Evolutionary conservation across 116 monocot species (phyloP), one percentile per base, ranked within the genome.

Genomic region (Trichopus zeylanicus): DNA sequence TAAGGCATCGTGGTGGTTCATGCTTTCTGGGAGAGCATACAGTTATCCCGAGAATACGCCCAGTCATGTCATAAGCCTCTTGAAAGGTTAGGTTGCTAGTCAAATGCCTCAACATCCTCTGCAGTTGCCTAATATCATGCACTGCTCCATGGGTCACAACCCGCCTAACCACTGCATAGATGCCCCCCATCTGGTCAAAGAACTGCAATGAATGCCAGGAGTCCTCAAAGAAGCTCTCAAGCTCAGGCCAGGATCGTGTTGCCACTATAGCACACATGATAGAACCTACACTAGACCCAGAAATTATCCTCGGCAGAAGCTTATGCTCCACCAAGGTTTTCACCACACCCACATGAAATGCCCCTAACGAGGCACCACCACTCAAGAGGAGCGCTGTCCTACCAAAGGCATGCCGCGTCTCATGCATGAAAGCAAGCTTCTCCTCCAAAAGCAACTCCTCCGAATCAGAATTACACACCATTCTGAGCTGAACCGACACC

Each of bases 351-450:
- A 95, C 75, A 63, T 95, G 95, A 65, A 90, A 95, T 25, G 87
- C 57, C 11, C 95, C 95, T 51, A 95, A 65, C 1, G 95, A 95
- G 19, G 95, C 95, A 48, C 95, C 95, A 0, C 95, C 95, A 33
- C 95, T 95, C 35, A 95, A 72, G 32, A 95, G 81, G 65, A 95
- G 72, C 0, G 95, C 95, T 8, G 91, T 95, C 59, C 95, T 75
- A 6, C 95, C 95, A 70, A 95, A 95, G 20, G 87, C 87, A 59
- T 95, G 95, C 49, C 95, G 75, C 8, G 90, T 95, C 62, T 95
- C 95, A 31, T 95, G 95, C 83, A 95, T 90, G 72, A 95, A 95
- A 1, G 95, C 67, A 35, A 95, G 90, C 55, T 95, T 95, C 72
- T 95, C 90, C 69, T 95, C 95, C 58, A 90, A 58, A 11, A 84